Base-by-base conservation (phyloP, 2,329 filamentous ascomycete genomes). In the Trichophyton schoenleinii region DNA sequence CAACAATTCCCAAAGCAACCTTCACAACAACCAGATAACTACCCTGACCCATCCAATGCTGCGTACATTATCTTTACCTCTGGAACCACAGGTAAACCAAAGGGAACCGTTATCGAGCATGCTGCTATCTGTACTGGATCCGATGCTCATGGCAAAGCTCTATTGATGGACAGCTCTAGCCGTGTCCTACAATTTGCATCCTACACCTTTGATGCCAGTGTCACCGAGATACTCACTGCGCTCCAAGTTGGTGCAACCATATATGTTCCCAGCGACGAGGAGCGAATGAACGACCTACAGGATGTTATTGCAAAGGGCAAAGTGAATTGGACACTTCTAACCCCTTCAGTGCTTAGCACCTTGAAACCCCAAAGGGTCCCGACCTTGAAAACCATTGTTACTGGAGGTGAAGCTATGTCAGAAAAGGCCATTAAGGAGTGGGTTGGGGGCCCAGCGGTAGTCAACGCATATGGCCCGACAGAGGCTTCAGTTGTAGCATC, bases 81-180 rank as follows among this genome's bases (percentile, higher is more conserved):
- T 1, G 81, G 81, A 0, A 81, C 81, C 0, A 81, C 81, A 1
- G 79, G 79, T 57, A 79, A 77, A 58, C 81, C 82, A 0, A 83
- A 83, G 62, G 84, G 83, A 1, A 81, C 85, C 11, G 81, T 85
- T 18, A 82, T 87, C 63, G 81, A 81, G 6, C 86, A 88, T 66
- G 74, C 74, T 0, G 79, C 82, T 0, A 75, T 87, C 0, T 81
- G 81, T 1, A 82, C 83, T 0, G 76, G 78, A 0, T 79, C 83
- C 55, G 67, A 78, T 2, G 77, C 78, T 0, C 80, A 85, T 66
- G 80, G 77, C 0, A 72, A 76, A 0, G 76, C 78, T 0, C 70
- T 85, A 1, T 73, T 77, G 28, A 71, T 81, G 84, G 58, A 76
- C 74, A 57, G 72, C 68, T 4, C 71, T 70, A 83, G 83, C 9